Evolutionary conservation across 1,284 basidiomycete genomes (phyloP), one percentile per base, ranked within the genome.

Genomic region (Anthracocystis walkeri): DNA sequence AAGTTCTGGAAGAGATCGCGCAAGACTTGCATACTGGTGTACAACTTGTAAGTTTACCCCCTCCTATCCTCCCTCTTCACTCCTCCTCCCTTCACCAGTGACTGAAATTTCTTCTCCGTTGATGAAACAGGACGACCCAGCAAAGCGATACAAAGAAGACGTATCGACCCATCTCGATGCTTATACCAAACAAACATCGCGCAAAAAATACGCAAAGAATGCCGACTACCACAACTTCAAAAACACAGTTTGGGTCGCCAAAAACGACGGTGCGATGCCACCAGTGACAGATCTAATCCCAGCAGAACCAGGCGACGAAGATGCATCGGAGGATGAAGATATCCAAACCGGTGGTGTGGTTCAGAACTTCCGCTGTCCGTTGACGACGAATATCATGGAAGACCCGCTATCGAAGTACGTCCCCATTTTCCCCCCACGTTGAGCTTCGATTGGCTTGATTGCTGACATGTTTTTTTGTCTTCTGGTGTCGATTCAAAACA

Each of bases 301-400:
- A 1, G 63, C 66, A 8, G 56, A 58, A 42, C 25, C 35, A 2
- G 56, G 46, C 11, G 56, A 58, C 21, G 46, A 58, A 7, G 38
- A 58, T 5, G 27, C 18, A 3, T 29, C n/a, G 8, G 67, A 72
- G 31, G 45, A 64, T 2, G 70, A 82, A 10, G 80, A 82, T 0
- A 65, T 82, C 25, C 62, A 74, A 5, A 58, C 75, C 14, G 80
- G 82, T 18, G 80, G 77, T 18, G 45, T 50, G 2, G 58, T 61
- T 25, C 73, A 70, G 29, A 70, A 81, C 56, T 82, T 76, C 69
- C 63, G 76, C 18, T 83, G 82, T 49, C 82, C 82, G 1, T 52
- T 82, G 21, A 77, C 79, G 0, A 63, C 75, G 5, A 67, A 67
- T 38, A 56, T 82, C 12, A 64, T 83, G 12, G 65, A 66, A 27